Evolutionary conservation across 1,139 yeast genomes (phyloP), one percentile per base, ranked within the genome.

Genomic region (Scheffersomyces lignicola): DNA sequence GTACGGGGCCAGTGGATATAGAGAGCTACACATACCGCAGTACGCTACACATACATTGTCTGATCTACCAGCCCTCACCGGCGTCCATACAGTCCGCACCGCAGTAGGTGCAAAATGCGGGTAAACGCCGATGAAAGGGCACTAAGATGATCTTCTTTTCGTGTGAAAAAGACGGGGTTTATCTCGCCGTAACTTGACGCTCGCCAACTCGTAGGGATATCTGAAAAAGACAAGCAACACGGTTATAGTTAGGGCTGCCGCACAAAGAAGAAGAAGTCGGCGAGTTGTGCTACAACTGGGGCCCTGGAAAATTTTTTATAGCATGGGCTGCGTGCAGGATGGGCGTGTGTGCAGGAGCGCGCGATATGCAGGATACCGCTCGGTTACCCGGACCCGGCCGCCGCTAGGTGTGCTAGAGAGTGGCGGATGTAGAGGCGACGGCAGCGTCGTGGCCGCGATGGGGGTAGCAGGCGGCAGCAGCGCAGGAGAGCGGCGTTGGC

Each of bases 131-230:
- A 56, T 59, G 62, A 62, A 58, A 67, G 76, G 68, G 76, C 76
- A 49, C 56, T 70, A 60, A 70, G 76, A 70, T 65, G 75, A 66
- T 63, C 76, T 41, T 26, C 20, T 16, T 26, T 36, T 42, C 35
- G 39, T 35, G 38, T 29, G 23, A 30, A 32, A 26, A 24, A 18
- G 29, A 27, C 17, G 37, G 37, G 59, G 45, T 64, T 64, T 44
- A 59, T 70, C 74, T 69, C 73, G 74, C 76, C 76, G 58, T 65
- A 63, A 68, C 76, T 66, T 69, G 76, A 70, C 76, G 73, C 75
- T 69, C 69, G 74, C 74, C 74, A 58, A 62, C 69, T 69, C 74
- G 75, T 69, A 41, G 68, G 72, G 62, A 62, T 60, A 52, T 54
- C 64, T 58, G 63, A 66, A 64, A 60, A 62, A 63, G 75, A 69